phyloP scores from a whole-genome alignment of 1,284 basidiomycete species.

The Leucoagaricus sp. region DNA sequence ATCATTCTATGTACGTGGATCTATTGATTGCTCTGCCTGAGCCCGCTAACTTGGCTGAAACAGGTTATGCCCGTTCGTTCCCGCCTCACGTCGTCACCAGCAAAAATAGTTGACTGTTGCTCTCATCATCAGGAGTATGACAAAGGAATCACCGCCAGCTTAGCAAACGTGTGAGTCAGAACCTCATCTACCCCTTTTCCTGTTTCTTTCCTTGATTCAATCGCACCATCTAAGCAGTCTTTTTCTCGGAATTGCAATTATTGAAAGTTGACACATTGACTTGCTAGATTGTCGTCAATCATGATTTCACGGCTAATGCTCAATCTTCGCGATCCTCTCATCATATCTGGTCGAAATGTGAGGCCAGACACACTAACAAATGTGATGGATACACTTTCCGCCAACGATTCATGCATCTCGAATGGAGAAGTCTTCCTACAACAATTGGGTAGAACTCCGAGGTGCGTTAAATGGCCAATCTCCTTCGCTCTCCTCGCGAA shows the following conservation, averaged over 20 bases:
- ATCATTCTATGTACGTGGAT: not conserved
- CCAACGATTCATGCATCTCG: conserved; percentile 3
- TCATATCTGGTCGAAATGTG: not conserved
- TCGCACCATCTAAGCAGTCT: too few relatives aligned
- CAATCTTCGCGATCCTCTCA: conserved; percentile 16
- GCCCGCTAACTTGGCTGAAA: not conserved
- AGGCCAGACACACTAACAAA: conserved; percentile 3
- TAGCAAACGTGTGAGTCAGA: conserved; percentile 16
- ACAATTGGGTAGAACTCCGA: conserved; percentile 4
- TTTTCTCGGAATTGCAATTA: too few relatives aligned
- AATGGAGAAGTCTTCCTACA: conserved; percentile 1
- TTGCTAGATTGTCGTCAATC: conserved; percentile 13
- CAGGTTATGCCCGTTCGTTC: conserved; percentile 5
- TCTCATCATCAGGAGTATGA: conserved; percentile 14
- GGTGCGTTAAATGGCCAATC: not conserved
- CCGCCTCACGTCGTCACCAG: not conserved
- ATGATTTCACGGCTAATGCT: conserved; percentile 18
- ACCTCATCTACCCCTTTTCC: not conserved
- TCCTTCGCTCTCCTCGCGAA: not conserved
- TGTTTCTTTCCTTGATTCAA: not conserved
- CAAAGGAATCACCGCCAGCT: conserved; percentile 12
- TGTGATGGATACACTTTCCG: not conserved
- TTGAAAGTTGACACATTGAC: not conserved
- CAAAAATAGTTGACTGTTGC: not conserved
- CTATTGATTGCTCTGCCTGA: not conserved